Base-by-base conservation (phyloP, 1,284 basidiomycete species). In the Exobasidium rhododendri region DNA sequence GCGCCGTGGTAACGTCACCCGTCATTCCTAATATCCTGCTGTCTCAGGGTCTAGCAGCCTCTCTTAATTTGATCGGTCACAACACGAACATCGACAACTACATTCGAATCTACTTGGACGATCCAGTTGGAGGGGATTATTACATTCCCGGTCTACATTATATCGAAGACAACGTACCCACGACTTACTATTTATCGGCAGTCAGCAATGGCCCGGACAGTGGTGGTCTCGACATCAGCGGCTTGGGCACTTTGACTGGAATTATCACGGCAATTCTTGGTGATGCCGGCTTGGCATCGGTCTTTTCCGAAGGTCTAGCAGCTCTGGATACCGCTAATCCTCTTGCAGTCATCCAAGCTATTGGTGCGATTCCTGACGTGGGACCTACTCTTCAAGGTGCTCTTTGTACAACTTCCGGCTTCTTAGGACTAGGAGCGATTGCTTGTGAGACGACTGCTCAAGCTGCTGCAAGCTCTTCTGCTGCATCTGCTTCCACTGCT, bases 11-110 rank as follows among this genome's bases (percentile, higher is more conserved):
- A 4, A 55, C 30, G 17, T 30, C 20, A 30, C 52, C 52, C 2
- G 26, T 24, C 13, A 50, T 28, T 24, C 47, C 47, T 24, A n/a
- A 47, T 51, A 58, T 58, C 35, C 22, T 58, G 1, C 40, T 58
- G 29, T 5, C 2, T 14, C n/a, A 47, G n/a, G 57, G 57, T 52
- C n/a, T 58, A 4, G 1, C 52, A 30, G 45, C 17, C 24, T 58
- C 57, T 46, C 26, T 58, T 6, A 7, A 45, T 24, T 51, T 58
- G 20, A 58, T 58, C 22, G 52, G 52, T 17, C 20, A 55, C 14
- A 14, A 26, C 13, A 26, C 35, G 14, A 55, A 55, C 14, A 30
- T 32, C 13, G 52, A 55, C 13, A 55, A 55, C 17, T 26, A 30
- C 13, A 55, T 55, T 44, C 52, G 30, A 17, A 26, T 50, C 24